A percentile compares a stretch with the other conserved stretches of the same genome.
Evolutionary conservation across 306 rosid genomes (phyloP).

Genomic region (Pyrus pyrifolia): DNA sequence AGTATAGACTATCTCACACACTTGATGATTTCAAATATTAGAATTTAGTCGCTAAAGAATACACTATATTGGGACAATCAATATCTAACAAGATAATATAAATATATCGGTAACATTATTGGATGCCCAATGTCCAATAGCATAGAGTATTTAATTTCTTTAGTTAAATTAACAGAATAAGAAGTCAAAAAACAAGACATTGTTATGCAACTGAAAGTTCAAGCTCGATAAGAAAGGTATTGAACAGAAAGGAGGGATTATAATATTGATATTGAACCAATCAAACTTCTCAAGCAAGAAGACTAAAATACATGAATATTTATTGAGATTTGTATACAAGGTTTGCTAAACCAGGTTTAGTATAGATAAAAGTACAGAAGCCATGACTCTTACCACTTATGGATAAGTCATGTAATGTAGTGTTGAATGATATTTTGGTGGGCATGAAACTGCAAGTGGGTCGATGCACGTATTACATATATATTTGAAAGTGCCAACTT

Average conservation of each 20-base stretch:
- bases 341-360: neutral
- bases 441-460: slow-evolving; percentile 2
- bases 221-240: neutral
- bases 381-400: neutral
- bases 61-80: neutral
- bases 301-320: neutral
- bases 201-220: neutral
- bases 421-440: too few relatives aligned
- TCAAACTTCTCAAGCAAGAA: neutral
- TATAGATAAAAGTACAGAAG: neutral
- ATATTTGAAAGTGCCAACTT: neutral
- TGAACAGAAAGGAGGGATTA: neutral
- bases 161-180: neutral
- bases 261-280: neutral
- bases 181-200: neutral
- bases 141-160: neutral
- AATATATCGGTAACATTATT: neutral
- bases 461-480: neutral
- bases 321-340: neutral
- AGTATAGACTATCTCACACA: neutral
- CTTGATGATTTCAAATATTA: neutral
- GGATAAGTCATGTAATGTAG: neutral
- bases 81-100: neutral
- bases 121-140: neutral
- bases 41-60: neutral